Base-by-base conservation (phyloP, 352 stramenopile species). In the Pythium oligandrum region DNA sequence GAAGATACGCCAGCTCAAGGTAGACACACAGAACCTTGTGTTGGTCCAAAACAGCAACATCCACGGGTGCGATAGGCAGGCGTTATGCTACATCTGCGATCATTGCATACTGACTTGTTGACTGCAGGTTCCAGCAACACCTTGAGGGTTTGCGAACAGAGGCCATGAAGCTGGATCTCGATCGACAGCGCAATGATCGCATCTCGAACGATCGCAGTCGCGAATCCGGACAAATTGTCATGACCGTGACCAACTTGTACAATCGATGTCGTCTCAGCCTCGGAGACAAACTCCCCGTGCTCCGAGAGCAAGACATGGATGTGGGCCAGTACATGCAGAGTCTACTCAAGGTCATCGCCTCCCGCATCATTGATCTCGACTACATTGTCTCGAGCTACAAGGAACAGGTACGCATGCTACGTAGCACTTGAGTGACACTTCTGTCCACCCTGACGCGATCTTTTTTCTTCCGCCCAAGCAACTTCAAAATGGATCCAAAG, bases 161-260 rank as follows among this genome's bases (percentile, higher is more conserved):
- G 53, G 74, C 82, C 32, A 54, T 90, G 40, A 85, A 90, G 40
- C 65, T 92, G n/a, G 84, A 96, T 55, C 64, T 92, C 9, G 86
- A 94, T 48, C 75, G 78, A 3, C 73, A 95, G 57, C 70, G 82
- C 45, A 84, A 78, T 47, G 71, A 94, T 44, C 71, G 83, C 52
- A 61, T 86, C 48, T 82, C 73, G 9, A 95, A 96, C 57, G 83
- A 95, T 55, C 74, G 83, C 48, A 92, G 72, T 42, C 76, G 84
- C 31, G 86, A 97, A 64, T 93, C 78, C 4, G 86, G 86, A 0
- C 86, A 97, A 66, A 93, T 96, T 60, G 73, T 96, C 51, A 77
- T 96, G 61, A 90, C 86, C 8, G 83, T 96, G 45, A 88, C 77
- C n/a, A 97, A 97, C 55, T 56, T 97, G 36, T 96, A 96, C 73